Percentiles rank a stretch among this genome's conserved stretches.
Evolutionary conservation across 2,329 filamentous ascomycete genomes (phyloP).

Genomic region (Neofusicoccum laricinum): DNA sequence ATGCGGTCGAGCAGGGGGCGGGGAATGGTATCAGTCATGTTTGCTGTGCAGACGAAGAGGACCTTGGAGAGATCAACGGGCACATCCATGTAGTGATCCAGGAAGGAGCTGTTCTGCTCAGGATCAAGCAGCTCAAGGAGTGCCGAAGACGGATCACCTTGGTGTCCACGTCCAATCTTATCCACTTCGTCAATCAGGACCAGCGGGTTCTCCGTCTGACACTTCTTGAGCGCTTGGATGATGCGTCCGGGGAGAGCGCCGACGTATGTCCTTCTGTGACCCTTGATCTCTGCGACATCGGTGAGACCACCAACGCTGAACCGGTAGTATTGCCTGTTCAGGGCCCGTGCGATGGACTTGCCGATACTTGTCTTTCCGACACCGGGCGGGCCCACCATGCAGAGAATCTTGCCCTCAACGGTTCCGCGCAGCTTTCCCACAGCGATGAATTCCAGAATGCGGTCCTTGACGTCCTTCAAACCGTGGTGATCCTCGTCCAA

Average conservation of each 20-base stretch:
- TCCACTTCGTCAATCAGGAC: slow-evolving; percentile 97
- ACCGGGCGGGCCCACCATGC: slow-evolving; percentile 94
- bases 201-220: slow-evolving; percentile 95
- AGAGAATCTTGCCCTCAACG: slow-evolving; percentile 97
- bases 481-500: slow-evolving; percentile 97
- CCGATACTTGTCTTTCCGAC: slow-evolving; percentile 99
- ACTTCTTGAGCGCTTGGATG: slow-evolving; percentile 98
- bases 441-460: slow-evolving; percentile 96
- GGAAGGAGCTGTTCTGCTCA: slow-evolving; percentile 94
- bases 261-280: slow-evolving; percentile 92
- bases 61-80: slow-evolving; percentile 97
- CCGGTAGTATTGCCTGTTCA: slow-evolving; percentile 95
- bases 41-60: slow-evolving; percentile 96
- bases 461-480: slow-evolving; percentile 95
- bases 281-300: slow-evolving; percentile 98
- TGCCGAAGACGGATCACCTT: slow-evolving; percentile 93
- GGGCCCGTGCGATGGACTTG: slow-evolving; percentile 91
- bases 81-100: slow-evolving; percentile 98
- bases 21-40: slow-evolving; percentile 98
- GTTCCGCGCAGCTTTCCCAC: slow-evolving; percentile 96
- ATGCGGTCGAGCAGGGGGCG: slow-evolving; percentile 91
- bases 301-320: slow-evolving; percentile 97
- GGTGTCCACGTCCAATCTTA: slow-evolving; percentile 95
- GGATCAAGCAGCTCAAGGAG: slow-evolving; percentile 91
- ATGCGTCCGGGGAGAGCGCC: slow-evolving; percentile 93